Percentiles rank a stretch among this genome's conserved stretches.
These are phyloP conservation scores for Chlorella sorokiniana DNA, from an alignment of 139 green algal species.

Conservation along the genomic window DNA sequence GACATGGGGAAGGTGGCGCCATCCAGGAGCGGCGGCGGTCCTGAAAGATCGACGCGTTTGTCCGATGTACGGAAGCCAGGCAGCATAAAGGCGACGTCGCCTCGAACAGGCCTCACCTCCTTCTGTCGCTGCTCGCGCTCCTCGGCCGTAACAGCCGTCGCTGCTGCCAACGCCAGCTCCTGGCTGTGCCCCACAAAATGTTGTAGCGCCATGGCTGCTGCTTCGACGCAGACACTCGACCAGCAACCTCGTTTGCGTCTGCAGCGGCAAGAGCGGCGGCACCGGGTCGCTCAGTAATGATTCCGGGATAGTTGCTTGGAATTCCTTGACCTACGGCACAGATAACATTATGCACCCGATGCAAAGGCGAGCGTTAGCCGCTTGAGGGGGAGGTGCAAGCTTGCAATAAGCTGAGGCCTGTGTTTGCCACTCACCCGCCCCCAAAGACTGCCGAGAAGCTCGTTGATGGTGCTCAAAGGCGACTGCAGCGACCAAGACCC, in stretches of 20 bases:
- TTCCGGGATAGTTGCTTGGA: no score
- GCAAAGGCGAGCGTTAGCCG: no score
- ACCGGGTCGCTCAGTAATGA: not conserved
- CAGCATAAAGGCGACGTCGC: not conserved
- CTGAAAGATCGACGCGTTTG: no score
- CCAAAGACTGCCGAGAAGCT: no score
- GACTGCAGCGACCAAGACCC: no score
- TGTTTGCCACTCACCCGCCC: no score
- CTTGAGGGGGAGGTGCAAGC: no score
- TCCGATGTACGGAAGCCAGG: not conserved
- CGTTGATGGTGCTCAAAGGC: no score
- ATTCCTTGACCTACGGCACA: no score
- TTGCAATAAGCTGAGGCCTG: no score
- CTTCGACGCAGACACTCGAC: not conserved
- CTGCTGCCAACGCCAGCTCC: conserved; percentile 20
- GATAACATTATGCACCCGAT: no score
- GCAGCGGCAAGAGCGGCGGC: not conserved
- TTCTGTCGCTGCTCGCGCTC: conserved; percentile 43
- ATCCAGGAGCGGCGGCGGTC: not conserved
- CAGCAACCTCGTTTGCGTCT: not conserved
- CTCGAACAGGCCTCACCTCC: conserved; percentile 29
- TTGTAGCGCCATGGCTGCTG: conserved; percentile 15
- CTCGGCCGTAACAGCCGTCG: conserved; percentile 8
- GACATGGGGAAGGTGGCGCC: not conserved
- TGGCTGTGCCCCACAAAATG: conserved; percentile 16